These are phyloP conservation scores for Penicillium sp. DNA, from an alignment of 2,329 filamentous ascomycete species.

Conservation along the genomic window DNA sequence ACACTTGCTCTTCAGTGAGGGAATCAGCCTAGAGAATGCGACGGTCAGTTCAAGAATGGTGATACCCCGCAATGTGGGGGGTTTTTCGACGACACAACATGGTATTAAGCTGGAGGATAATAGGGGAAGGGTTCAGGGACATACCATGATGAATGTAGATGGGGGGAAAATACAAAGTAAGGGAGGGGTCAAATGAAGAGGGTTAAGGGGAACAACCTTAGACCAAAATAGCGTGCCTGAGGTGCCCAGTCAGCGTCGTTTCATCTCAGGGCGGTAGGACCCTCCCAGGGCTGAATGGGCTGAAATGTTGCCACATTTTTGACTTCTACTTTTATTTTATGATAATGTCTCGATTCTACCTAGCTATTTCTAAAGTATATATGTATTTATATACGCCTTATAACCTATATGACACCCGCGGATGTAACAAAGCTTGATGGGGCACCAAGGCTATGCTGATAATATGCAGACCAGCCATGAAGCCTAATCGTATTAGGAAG, in stretches of 20 bases:
- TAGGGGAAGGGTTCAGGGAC: neutral
- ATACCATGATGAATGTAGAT: constrained; percentile 34
- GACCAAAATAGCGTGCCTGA: constrained; percentile 20
- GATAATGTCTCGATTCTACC: neutral
- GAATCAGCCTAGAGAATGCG: constrained; percentile 73
- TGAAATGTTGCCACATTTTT: neutral
- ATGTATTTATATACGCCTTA: neutral
- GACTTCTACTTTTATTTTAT: neutral
- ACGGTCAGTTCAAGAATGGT: constrained; percentile 28
- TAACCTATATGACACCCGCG: neutral
- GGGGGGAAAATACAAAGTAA: constrained; percentile 14
- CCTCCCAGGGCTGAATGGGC: constrained; percentile 3
- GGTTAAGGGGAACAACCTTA: constrained; percentile 27
- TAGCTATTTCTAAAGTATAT: neutral
- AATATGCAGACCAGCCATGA: neutral
- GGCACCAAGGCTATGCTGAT: neutral
- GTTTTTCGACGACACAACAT: constrained; percentile 9
- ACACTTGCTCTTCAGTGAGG: constrained; percentile 99
- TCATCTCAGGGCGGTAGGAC: constrained; percentile 16
- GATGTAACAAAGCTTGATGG: neutral
- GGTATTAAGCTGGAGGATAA: neutral
- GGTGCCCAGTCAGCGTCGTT: constrained; percentile 16
- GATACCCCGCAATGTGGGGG: constrained; percentile 38
- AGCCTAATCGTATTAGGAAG: neutral
- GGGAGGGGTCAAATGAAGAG: constrained; percentile 18